Conservation (phyloP, 495 filamentous ascomycete genomes). For the Penicillium parvum region DNA sequence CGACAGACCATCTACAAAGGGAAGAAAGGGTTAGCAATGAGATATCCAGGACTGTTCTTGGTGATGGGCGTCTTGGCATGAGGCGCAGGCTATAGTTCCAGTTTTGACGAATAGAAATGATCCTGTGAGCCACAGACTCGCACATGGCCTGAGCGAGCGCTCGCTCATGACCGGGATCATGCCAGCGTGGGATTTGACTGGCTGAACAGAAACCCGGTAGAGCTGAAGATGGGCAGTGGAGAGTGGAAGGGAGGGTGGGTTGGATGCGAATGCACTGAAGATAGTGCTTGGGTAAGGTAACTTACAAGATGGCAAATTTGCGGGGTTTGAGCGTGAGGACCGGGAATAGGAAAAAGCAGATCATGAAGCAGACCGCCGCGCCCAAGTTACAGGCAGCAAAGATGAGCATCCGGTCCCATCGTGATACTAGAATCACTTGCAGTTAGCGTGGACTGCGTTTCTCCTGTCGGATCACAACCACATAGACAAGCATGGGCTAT, state of each 20-base stretch:
- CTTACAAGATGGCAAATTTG: constrained; percentile 97
- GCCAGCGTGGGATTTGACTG: constrained; percentile 14
- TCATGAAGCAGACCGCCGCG: constrained; percentile 83
- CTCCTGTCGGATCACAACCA: constrained; percentile 18
- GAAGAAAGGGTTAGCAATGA: constrained; percentile 22
- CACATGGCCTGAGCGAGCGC: constrained; percentile 24
- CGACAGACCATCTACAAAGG: constrained; percentile 79
- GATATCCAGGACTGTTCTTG: constrained; percentile 12
- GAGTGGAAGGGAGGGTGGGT: constrained; percentile 2
- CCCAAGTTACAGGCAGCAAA: constrained; percentile 90
- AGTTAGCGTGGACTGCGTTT: constrained; percentile 17
- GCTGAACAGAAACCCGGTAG: not conserved
- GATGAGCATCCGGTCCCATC: constrained; percentile 92
- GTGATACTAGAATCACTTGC: constrained; percentile 64
- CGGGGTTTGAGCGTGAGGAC: constrained; percentile 70
- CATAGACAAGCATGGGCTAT: constrained; percentile 19
- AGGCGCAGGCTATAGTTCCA: constrained; percentile 18
- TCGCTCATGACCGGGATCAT: constrained; percentile 20
- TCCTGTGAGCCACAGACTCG: constrained; percentile 2
- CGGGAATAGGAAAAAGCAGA: constrained; percentile 87
- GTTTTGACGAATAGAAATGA: constrained; percentile 8
- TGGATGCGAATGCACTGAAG: constrained; percentile 1
- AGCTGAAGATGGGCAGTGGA: not conserved
- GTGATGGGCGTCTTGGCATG: constrained; percentile 20
- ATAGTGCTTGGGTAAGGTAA: constrained; percentile 27